These are phyloP conservation scores for Debaryomyces sp. DNA, from an alignment of 1,139 yeast genomes.

Conservation along the genomic window DNA sequence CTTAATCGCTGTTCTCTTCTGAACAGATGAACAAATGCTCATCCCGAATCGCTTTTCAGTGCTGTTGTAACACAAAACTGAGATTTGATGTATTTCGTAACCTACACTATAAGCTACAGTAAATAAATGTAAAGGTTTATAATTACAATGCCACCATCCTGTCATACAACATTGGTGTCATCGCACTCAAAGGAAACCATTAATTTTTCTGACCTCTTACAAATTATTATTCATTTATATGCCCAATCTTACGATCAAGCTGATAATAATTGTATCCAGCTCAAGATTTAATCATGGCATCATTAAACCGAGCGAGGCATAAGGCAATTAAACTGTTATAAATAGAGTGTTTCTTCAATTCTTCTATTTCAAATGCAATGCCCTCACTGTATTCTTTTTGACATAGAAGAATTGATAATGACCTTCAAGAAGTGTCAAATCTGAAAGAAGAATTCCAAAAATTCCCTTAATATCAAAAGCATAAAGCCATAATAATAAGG, in stretches of 20 bases:
- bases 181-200: constrained; percentile 78
- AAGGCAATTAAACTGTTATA: constrained; percentile 40
- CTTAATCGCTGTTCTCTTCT: neutral
- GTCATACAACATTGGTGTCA: constrained; percentile 52
- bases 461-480: constrained; percentile 62
- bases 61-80: constrained; percentile 1
- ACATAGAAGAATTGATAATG: constrained; percentile 14
- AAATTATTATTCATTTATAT: constrained; percentile 6
- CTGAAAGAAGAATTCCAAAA: constrained; percentile 57
- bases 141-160: constrained; percentile 74
- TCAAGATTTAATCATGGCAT: constrained; percentile 49
- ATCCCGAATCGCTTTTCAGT: constrained; percentile 4
- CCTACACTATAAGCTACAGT: neutral
- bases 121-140: constrained; percentile 58
- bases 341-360: neutral
- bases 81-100: neutral
- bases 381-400: constrained; percentile 23
- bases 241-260: constrained; percentile 33
- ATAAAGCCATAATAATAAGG: constrained; percentile 59
- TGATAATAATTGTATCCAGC: constrained; percentile 46
- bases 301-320: constrained; percentile 69
- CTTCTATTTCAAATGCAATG: constrained; percentile 23
- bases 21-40: neutral
- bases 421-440: constrained; percentile 42
- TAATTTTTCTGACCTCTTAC: constrained; percentile 62